Percentiles rank a stretch among this genome's conserved stretches.
These are phyloP conservation scores for Artemisia annua DNA, from an alignment of 129 eudicot genomes.

Conservation along the genomic window DNA sequence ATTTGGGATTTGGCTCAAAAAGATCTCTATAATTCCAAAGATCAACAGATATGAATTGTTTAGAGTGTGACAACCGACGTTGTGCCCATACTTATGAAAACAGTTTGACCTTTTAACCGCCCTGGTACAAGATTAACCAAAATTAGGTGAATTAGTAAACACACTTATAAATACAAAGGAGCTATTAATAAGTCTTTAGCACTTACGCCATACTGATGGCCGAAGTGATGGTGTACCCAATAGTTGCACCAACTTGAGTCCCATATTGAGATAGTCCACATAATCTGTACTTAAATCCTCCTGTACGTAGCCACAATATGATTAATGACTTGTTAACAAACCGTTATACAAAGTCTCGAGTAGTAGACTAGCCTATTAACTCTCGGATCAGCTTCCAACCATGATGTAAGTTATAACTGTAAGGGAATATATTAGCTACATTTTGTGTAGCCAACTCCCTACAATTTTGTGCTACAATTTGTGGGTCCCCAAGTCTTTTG, in stretches of 20 bases:
- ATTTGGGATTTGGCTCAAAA: slow-evolving; percentile 73
- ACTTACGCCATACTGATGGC: slow-evolving; percentile 85
- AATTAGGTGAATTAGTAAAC: background rate
- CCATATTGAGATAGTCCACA: slow-evolving; percentile 78
- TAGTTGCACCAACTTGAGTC: slow-evolving; percentile 66
- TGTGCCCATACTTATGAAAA: slow-evolving; percentile 59
- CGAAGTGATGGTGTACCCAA: slow-evolving; percentile 81
- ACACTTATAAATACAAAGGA: background rate
- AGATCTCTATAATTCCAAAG: slow-evolving; percentile 54
- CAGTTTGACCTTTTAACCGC: slow-evolving; percentile 72
- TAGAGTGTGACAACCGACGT: slow-evolving; percentile 36
- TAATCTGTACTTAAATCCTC: slow-evolving; percentile 60
- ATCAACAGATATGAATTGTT: slow-evolving; percentile 47
- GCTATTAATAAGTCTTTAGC: background rate
- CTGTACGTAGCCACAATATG: slow-evolving; percentile 42
- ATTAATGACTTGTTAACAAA: background rate
- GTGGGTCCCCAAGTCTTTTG: no score
- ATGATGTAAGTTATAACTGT: no score
- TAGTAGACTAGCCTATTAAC: background rate
- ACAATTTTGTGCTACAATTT: no score
- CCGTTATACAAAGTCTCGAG: background rate
- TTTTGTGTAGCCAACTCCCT: no score
- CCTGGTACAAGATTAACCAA: slow-evolving; percentile 32
- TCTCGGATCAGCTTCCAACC: no score
- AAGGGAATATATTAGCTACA: no score